Evolutionary conservation across 2,329 filamentous ascomycete species (phyloP).

Genomic region (Cryoendolithus antarcticus): DNA sequence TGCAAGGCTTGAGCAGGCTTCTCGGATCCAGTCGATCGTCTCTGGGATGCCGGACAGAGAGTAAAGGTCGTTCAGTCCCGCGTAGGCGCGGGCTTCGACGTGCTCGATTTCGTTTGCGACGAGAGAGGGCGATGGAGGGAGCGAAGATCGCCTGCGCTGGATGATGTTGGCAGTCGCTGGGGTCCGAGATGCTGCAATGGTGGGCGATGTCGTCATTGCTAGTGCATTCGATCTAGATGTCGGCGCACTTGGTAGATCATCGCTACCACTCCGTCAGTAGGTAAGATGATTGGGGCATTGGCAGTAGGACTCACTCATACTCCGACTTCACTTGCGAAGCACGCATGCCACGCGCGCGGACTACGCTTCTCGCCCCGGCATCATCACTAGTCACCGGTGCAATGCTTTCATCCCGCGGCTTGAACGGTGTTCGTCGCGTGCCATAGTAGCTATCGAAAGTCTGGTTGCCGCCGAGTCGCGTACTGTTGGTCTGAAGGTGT

Average conservation of each 20-base stretch:
- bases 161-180: conserved; percentile 16
- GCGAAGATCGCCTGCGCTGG: conserved; percentile 16
- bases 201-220: conserved; percentile 8
- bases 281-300: conserved; percentile 12
- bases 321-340: conserved; percentile 25
- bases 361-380: conserved; percentile 19
- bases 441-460: conserved; percentile 65
- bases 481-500: conserved; percentile 57
- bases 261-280: conserved; percentile 12
- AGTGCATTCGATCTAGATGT: not conserved
- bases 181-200: conserved; percentile 15
- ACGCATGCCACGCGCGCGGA: conserved; percentile 16
- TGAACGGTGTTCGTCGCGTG: conserved; percentile 43
- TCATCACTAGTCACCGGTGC: conserved; percentile 12
- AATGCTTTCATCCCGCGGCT: conserved; percentile 24
- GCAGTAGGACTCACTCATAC: conserved; percentile 15
- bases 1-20: conserved; percentile 58
- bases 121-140: conserved; percentile 69
- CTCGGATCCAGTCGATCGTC: conserved; percentile 52
- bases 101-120: conserved; percentile 67
- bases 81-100: conserved; percentile 53
- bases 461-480: conserved; percentile 50
- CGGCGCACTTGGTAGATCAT: not conserved
- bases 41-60: conserved; percentile 55
- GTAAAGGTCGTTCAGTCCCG: conserved; percentile 52